These are phyloP conservation scores for Moesziomyces sp. DNA, from an alignment of 1,284 basidiomycete genomes.

Conservation along the genomic window DNA sequence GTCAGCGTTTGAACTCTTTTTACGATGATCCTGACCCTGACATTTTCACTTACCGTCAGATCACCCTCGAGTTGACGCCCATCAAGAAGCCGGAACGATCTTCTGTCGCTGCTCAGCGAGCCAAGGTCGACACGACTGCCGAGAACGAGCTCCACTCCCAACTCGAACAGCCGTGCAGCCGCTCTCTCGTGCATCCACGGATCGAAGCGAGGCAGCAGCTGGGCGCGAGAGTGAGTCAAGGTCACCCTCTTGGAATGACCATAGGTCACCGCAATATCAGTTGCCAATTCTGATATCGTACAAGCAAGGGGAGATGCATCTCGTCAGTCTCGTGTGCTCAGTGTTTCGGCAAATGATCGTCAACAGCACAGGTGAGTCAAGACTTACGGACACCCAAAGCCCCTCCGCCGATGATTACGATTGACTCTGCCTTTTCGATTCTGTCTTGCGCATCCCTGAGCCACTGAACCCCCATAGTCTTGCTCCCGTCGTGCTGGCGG, in stretches of 20 bases:
- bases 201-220: slow-evolving; percentile 42
- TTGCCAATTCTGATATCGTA: slow-evolving; percentile 20
- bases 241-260: slow-evolving; percentile 36
- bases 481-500: slow-evolving; percentile 23
- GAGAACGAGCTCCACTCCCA: slow-evolving; percentile 36
- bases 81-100: slow-evolving; percentile 14
- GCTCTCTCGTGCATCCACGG: slow-evolving; percentile 46
- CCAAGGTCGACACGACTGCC: slow-evolving; percentile 29
- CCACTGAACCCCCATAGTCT: slow-evolving; percentile 37
- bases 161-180: slow-evolving; percentile 1
- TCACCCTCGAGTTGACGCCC: slow-evolving; percentile 35
- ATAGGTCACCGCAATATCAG: slow-evolving; percentile 41
- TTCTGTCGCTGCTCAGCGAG: slow-evolving; percentile 14
- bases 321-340: slow-evolving; percentile 1
- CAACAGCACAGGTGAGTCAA: background rate
- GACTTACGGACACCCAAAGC: slow-evolving; percentile 36
- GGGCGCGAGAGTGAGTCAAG: slow-evolving; percentile 23
- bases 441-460: slow-evolving; percentile 35
- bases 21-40: background rate
- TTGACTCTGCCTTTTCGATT: slow-evolving; percentile 20
- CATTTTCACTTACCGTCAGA: slow-evolving; percentile 13
- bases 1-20: background rate
- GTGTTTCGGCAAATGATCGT: background rate
- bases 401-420: slow-evolving; percentile 33
- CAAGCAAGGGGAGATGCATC: background rate